A percentile compares a stretch with the other conserved stretches of the same genome.
Conservation (phyloP, 2,329 filamentous ascomycete species). For the Tolypocladium ophioglossoides region DNA sequence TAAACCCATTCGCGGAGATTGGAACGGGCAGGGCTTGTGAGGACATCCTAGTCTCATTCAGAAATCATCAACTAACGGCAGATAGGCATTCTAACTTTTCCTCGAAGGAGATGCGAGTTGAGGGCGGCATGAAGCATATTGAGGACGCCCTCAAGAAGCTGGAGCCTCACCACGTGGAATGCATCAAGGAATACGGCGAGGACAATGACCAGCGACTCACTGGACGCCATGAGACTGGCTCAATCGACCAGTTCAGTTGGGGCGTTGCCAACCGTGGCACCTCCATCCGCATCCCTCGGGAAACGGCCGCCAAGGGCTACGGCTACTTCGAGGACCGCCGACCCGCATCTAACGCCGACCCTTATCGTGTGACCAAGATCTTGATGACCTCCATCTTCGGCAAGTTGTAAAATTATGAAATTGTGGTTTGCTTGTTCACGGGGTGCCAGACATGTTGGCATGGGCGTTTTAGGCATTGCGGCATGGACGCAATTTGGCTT, state of each 20-base stretch:
- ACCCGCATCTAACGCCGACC: conserved; percentile 77
- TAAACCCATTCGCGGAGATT: conserved; percentile 85
- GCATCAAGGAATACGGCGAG: conserved; percentile 90
- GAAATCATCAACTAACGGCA: too few relatives aligned
- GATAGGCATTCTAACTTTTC: conserved; percentile 71
- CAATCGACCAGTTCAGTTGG: conserved; percentile 86
- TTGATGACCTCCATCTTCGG: conserved; percentile 58
- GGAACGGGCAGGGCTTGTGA: conserved; percentile 58
- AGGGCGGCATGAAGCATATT: conserved; percentile 93
- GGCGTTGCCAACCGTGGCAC: conserved; percentile 94
- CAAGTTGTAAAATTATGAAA: conserved; percentile 14
- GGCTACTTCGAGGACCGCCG: conserved; percentile 88
- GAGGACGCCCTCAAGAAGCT: conserved; percentile 79
- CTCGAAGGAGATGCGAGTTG: conserved; percentile 74
- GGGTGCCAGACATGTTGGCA: neutral
- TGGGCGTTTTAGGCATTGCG: neutral
- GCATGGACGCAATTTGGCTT: neutral
- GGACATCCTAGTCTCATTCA: too few relatives aligned
- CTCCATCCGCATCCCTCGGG: conserved; percentile 84
- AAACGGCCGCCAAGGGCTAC: conserved; percentile 76
- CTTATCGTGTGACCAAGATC: conserved; percentile 73
- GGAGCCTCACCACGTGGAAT: conserved; percentile 65
- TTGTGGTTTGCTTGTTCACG: neutral
- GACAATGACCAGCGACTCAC: conserved; percentile 93
- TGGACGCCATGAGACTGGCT: conserved; percentile 86